Conservation (phyloP, 2,329 filamentous ascomycete species). For the Phaeosphaeria sp. region DNA sequence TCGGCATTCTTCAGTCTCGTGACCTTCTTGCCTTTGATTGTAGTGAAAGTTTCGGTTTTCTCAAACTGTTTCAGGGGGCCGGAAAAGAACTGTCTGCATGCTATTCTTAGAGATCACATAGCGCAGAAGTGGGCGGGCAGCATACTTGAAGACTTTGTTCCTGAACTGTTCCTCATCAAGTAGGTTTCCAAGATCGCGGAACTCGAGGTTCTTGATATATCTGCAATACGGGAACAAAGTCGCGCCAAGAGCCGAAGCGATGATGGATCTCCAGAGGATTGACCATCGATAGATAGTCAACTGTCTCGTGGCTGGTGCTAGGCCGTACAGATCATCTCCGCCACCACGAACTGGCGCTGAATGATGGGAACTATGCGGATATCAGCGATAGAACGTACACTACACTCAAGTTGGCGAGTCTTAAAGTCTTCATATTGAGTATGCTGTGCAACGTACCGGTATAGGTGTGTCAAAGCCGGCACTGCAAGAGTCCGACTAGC, state of each 20-base stretch:
- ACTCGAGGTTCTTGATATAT: conserved; percentile 69
- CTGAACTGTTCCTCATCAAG: conserved; percentile 66
- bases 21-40: conserved; percentile 35
- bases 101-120: neutral
- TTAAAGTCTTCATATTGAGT: neutral
- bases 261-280: conserved; percentile 71
- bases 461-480: conserved; percentile 67
- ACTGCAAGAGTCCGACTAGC: conserved; percentile 63
- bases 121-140: conserved; percentile 18
- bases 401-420: neutral
- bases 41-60: conserved; percentile 28
- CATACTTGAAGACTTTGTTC: conserved; percentile 62
- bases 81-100: conserved; percentile 58
- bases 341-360: conserved; percentile 54
- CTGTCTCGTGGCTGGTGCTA: conserved; percentile 50
- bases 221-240: conserved; percentile 73
- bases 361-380: conserved; percentile 49
- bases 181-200: conserved; percentile 66
- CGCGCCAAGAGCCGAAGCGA: conserved; percentile 67
- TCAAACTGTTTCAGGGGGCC: conserved; percentile 55
- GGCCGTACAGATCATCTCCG: conserved; percentile 44
- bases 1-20: conserved; percentile 48
- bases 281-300: conserved; percentile 64
- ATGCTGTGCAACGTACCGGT: conserved; percentile 58
- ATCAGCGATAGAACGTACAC: too few relatives aligned